Base-by-base conservation (phyloP, 345 rosid genomes). In the Citrus hindsii region DNA sequence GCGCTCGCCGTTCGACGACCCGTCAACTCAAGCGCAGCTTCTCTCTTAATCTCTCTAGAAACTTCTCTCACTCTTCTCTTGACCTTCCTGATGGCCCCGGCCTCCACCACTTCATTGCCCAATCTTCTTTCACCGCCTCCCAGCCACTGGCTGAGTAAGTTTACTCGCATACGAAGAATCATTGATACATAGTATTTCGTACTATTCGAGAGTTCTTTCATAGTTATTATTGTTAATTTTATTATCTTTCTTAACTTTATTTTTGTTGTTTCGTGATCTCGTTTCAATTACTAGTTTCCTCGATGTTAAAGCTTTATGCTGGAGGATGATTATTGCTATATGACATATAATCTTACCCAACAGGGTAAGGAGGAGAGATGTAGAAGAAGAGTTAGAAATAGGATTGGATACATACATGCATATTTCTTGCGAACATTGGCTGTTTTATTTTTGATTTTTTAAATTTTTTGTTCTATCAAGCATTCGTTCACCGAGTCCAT, bases 141-240 rank as follows among this genome's bases (percentile, higher is more conserved):
- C 91, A 77, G 71, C 82, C 94, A 13, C 90, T 73, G 73, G 82
- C 92, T n/a, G 82, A 84, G 98, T 94, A 75, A 87, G 90, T 30
- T n/a, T 79, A 68, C 38, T 79, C 53, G 16, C 33, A 9, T 28
- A 7, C 4, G 6, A 27, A 27, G 16, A 21, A 35, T 25, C 18
- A 3, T 48, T 18, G 13, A 58, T 55, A 2, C 27, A 14, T 28
- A 24, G 2, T n/a, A 46, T 69, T 69, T 40, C 25, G 16, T 40
- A 38, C 46, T 2, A 27, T 38, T 46, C 28, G 56, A 22, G 30
- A 24, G 21, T n/a, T 51, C 9, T 24, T 70, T 70, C n/a, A 7
- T 70, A 24, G 7, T 48, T 51, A 51, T 14, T 2, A 8, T 51
- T 51, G 13, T 70, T 59, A 70, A 18, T 28, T 48, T 8, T 25